Base-by-base conservation (phyloP, 129 eudicot genomes). In the Silybum marianum region DNA sequence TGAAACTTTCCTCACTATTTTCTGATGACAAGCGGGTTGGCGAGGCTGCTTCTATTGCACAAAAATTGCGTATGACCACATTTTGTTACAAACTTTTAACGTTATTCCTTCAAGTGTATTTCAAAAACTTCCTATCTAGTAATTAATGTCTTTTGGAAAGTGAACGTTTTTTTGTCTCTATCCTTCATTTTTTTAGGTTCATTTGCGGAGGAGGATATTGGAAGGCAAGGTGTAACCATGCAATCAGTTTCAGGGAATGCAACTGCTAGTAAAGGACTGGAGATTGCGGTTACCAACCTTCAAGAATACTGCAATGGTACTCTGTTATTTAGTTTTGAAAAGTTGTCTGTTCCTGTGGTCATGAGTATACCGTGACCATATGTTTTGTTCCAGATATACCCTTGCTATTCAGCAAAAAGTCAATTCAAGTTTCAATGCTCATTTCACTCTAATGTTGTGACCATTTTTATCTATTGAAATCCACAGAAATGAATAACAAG, bases 41-140 rank as follows among this genome's bases (percentile, higher is more conserved):
- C 16, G 98, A 95, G 81, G 98, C 97, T 19, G 98, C 98, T 81
- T 90, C 98, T 46, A 90, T 95, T 83, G 97, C 97, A 25, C 98
- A 92, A 73, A 92, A 95, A 88, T 82, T 95, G 75, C 92, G 98
- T 95, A 92, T 81, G 96, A 77, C 40, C 65, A 92, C 78, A 78
- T 39, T 40, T 11, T 62, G 7, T 46, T 30, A 60, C 44, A 75
- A 60, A 69, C 75, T 62, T 14, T 46, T 11, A 73, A 25, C 48
- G 71, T 21, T 6, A 24, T 73, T 54, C 13, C 34, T 79, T 67
- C 26, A 38, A 32, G 30, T 71, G 28, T 60, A 28, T 40, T 78
- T 69, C 10, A 34, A 67, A 67, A 69, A n/a, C 25, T 8, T 44
- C n/a, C 9, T 76, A 7, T 69, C 9, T 71, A 14, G 36, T 71